Evolutionary conservation across 768 basidiomycete genomes (phyloP).

Genomic region (Phylloporus rhodoxanthus): DNA sequence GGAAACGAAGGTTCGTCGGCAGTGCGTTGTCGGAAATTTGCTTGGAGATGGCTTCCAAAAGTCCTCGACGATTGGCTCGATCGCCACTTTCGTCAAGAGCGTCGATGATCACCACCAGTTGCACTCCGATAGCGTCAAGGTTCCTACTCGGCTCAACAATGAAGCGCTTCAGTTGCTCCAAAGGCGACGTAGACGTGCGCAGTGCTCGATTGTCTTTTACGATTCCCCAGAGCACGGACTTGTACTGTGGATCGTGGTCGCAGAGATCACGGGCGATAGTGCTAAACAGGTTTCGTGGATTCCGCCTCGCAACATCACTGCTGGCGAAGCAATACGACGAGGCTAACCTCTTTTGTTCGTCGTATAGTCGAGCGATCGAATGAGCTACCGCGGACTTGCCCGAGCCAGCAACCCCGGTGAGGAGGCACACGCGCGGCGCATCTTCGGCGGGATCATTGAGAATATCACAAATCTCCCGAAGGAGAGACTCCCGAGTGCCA

Average conservation of each 20-base stretch:
- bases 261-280: constrained; percentile 25
- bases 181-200: background rate
- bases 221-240: constrained; percentile 1
- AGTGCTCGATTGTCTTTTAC: constrained; percentile 4
- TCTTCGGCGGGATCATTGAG: no score
- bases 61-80: background rate
- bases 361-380: no score
- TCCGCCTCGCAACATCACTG: no score
- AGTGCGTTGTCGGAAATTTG: background rate
- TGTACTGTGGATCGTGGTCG: constrained; percentile 16
- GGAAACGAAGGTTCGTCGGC: constrained; percentile 12
- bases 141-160: constrained; percentile 14
- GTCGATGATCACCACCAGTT: constrained; percentile 26
- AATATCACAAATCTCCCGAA: no score
- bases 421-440: no score
- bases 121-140: constrained; percentile 17
- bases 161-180: constrained; percentile 16
- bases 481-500: no score
- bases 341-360: no score
- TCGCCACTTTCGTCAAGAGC: constrained; percentile 22
- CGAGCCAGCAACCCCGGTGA: no score
- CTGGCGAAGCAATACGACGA: no score
- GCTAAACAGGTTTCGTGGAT: constrained; percentile 17
- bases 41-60: constrained; percentile 13
- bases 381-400: no score